Conservation (phyloP, 2,329 filamentous ascomycete genomes). For the Metarhizium rileyi region DNA sequence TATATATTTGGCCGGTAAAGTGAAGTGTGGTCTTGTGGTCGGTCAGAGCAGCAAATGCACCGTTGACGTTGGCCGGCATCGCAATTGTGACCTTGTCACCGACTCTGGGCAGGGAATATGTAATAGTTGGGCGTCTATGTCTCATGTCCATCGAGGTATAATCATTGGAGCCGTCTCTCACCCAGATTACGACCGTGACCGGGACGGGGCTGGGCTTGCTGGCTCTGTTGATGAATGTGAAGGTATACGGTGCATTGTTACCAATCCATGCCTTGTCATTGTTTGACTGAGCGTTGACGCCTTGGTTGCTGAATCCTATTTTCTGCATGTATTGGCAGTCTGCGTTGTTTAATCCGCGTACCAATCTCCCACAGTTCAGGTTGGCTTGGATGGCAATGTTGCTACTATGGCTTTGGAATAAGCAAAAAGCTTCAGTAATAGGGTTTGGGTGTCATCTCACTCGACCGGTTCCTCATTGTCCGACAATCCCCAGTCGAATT, state of each 20-base stretch:
- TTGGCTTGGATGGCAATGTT: no score
- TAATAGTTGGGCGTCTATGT: conserved; percentile 20
- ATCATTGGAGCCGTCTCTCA: conserved; percentile 6
- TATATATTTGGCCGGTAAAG: conserved; percentile 26
- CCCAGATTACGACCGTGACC: conserved; percentile 17
- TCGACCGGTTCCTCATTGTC: no score
- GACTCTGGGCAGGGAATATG: conserved; percentile 24
- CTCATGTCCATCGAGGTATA: conserved; percentile 19
- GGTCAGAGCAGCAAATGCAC: conserved; percentile 30
- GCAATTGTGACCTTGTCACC: conserved; percentile 27
- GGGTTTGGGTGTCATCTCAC: no score
- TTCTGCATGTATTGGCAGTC: not conserved
- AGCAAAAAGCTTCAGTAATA: no score
- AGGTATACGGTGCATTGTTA: conserved; percentile 17
- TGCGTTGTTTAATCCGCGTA: not conserved
- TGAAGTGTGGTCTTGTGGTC: conserved; percentile 14
- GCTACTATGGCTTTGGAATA: no score
- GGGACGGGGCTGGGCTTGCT: conserved; percentile 13
- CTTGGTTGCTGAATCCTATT: not conserved
- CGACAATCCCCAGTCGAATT: no score
- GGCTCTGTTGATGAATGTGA: conserved; percentile 19
- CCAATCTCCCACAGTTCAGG: not conserved
- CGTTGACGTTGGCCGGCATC: conserved; percentile 24
- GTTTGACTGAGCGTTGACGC: not conserved
- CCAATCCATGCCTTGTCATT: conserved; percentile 16